These are phyloP conservation scores for Dalbergia cochinchinensis DNA, from an alignment of 306 rosid genomes.

Conservation along the genomic window DNA sequence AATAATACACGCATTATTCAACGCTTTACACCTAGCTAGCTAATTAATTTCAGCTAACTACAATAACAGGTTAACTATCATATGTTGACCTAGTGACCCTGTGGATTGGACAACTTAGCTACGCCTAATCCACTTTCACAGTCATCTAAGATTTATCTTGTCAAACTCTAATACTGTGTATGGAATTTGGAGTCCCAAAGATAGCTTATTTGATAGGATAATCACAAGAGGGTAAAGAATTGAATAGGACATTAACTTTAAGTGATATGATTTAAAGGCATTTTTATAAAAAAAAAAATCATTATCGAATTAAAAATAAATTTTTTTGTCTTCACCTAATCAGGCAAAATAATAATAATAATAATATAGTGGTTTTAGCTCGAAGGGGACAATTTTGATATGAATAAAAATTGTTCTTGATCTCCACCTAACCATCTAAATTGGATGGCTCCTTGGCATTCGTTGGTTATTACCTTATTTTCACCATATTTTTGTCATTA, in stretches of 20 bases:
- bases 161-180: neutral
- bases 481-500: neutral
- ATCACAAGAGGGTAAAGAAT: neutral
- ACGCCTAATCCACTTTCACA: neutral
- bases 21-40: neutral
- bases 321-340: neutral
- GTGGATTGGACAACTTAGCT: neutral
- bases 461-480: neutral
- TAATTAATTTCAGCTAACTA: neutral
- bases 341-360: neutral
- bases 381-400: neutral
- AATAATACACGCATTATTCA: neutral
- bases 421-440: neutral
- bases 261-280: neutral
- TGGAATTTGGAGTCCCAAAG: slow-evolving; percentile 8
- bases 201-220: neutral
- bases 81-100: neutral
- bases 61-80: neutral
- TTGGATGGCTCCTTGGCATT: neutral
- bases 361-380: neutral
- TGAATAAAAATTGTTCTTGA: neutral
- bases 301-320: neutral
- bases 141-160: neutral
- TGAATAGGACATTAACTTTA: neutral
- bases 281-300: neutral